phyloP scores from a whole-genome alignment of 2,329 filamentous ascomycete genomes.

The Nemania serpens region DNA sequence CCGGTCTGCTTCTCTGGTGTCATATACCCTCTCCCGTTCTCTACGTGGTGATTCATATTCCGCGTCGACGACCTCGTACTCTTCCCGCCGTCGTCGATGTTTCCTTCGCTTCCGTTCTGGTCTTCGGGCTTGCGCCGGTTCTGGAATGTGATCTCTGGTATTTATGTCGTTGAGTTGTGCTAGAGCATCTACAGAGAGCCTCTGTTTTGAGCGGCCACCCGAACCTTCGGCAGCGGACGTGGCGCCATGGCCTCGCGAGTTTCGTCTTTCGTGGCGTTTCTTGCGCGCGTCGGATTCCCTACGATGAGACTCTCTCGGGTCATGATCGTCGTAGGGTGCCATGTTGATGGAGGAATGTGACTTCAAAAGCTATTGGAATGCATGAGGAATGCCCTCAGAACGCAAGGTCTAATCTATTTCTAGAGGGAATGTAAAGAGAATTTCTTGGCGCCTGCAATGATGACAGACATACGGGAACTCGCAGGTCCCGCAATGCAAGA shows the following conservation, averaged over 20 bases:
- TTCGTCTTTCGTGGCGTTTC: slow-evolving; percentile 45
- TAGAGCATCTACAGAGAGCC: slow-evolving; percentile 60
- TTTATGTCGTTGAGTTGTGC: slow-evolving; percentile 69
- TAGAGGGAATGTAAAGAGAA: slow-evolving; percentile 35
- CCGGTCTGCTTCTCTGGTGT: slow-evolving; percentile 31
- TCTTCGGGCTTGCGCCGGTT: slow-evolving; percentile 47
- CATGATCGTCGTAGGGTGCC: slow-evolving; percentile 42
- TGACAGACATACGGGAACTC: slow-evolving; percentile 12
- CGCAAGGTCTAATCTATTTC: slow-evolving; percentile 30
- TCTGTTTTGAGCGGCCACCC: slow-evolving; percentile 34
- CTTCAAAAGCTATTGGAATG: slow-evolving; percentile 6
- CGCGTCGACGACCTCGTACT: slow-evolving; percentile 31
- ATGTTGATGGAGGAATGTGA: slow-evolving; percentile 28
- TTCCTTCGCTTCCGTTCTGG: slow-evolving; percentile 47
- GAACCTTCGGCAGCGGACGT: slow-evolving; percentile 44
- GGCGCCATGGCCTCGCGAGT: slow-evolving; percentile 41
- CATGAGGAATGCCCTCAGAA: slow-evolving; percentile 4
- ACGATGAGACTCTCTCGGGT: slow-evolving; percentile 33
- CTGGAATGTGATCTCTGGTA: slow-evolving; percentile 43
- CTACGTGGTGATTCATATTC: slow-evolving; percentile 41
- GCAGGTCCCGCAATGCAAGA: slow-evolving; percentile 23
- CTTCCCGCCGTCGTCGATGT: slow-evolving; percentile 39
- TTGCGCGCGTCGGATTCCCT: slow-evolving; percentile 37
- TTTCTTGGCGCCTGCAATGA: slow-evolving; percentile 22
- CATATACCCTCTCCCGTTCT: slow-evolving; percentile 27